Evolutionary conservation across 2,329 filamentous ascomycete species (phyloP), one percentile per base, ranked within the genome.

Genomic region (Fusarium metavorans): DNA sequence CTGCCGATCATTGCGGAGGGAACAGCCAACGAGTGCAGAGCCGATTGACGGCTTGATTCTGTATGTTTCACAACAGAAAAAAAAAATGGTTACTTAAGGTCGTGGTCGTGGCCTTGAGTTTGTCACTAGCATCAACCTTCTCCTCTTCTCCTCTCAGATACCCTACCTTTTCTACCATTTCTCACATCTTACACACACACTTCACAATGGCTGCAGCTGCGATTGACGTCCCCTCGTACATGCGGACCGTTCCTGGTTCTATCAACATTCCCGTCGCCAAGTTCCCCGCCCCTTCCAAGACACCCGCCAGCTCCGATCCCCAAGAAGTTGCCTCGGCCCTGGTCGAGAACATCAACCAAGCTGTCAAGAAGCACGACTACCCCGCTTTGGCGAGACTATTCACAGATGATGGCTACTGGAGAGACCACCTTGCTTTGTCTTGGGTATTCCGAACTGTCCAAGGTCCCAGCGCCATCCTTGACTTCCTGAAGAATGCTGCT

Each of bases 381-480:
- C 41, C 72, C 2, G 75, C 77, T 2, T 48, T 87, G 0, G 76
- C 83, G 0, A 64, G 74, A 5, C 61, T 77, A 32, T 78, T 78
- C 48, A 56, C 83, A 4, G 73, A 82, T 1, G 81, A 87, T 23
- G 86, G 87, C 65, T 90, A 86, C 80, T 91, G 89, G 90, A 85
- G 89, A 10, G 90, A 92, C 74, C 88, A 90, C 50, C 82, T 92
- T 0, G 86, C 85, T 23, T 78, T 91, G 1, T 85, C 88, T 0
- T 92, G 89, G 89, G 85, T 87, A 45, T 86, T 89, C 54, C 87
- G 85, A 65, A 90, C 87, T 2, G 77, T 88, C 1, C 83, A 88
- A n/a, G 84, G 85, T 0, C 80, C 83, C 0, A 73, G 78, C 0
- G 80, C 81, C 30, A 85, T 90, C 41, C 73, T 71, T 1, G 70